These are phyloP conservation scores for Penicillium macrosclerotiorum DNA, from an alignment of 495 filamentous ascomycete genomes.

Conservation along the genomic window DNA sequence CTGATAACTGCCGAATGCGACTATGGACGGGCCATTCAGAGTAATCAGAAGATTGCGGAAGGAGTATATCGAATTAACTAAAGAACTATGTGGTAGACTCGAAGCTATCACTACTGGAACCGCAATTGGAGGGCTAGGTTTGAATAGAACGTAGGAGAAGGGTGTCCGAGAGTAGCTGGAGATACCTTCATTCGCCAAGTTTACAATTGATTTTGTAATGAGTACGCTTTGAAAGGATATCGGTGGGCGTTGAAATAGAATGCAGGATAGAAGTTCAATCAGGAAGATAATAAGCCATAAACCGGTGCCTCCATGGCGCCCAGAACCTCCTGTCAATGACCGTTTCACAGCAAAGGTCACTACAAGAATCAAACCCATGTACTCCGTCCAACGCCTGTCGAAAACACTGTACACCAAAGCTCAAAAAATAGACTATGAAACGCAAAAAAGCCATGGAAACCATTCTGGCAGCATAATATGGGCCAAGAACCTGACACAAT, in stretches of 20 bases:
- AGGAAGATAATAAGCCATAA: background rate
- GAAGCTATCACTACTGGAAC: too few relatives aligned
- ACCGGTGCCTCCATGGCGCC: constrained; percentile 7
- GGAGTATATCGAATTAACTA: background rate
- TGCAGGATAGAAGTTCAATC: background rate
- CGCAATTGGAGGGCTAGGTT: background rate
- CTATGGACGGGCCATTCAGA: too few relatives aligned
- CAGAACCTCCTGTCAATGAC: constrained; percentile 50
- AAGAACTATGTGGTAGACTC: too few relatives aligned
- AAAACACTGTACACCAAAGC: constrained; percentile 20
- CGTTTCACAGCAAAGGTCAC: too few relatives aligned
- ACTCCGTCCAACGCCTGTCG: constrained; percentile 36
- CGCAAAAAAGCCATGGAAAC: constrained; percentile 2
- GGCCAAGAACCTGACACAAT: background rate
- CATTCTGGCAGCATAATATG: constrained; percentile 12
- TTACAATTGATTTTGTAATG: too few relatives aligned
- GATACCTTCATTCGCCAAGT: too few relatives aligned
- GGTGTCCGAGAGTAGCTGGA: too few relatives aligned
- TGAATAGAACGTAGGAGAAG: too few relatives aligned
- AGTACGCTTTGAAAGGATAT: too few relatives aligned
- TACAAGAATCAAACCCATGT: constrained; percentile 59
- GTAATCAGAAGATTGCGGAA: too few relatives aligned
- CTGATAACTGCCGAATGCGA: background rate
- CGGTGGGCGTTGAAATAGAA: background rate
- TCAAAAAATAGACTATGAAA: constrained; percentile 12